Conservation (phyloP, 495 filamentous ascomycete genomes). For the Bacidia rubella region DNA sequence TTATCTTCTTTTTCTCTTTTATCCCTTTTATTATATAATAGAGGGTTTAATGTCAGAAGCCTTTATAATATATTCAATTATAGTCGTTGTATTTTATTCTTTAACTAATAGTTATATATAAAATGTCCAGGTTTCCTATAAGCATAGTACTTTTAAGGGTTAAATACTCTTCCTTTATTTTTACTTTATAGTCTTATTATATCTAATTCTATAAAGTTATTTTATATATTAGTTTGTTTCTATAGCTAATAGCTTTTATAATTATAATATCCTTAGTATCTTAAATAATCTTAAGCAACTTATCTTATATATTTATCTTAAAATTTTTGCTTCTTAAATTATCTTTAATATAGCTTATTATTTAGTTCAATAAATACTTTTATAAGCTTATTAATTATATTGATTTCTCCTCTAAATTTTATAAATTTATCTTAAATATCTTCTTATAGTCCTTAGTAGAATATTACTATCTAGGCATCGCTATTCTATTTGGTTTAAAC, state of each 20-base stretch:
- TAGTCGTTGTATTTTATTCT: too few relatives aligned
- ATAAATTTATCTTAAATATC: constrained; percentile 3
- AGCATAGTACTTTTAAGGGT: background rate
- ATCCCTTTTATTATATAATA: too few relatives aligned
- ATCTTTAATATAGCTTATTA: constrained; percentile 2
- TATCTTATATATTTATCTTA: background rate
- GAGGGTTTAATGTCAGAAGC: background rate
- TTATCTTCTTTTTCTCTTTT: too few relatives aligned
- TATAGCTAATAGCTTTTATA: background rate
- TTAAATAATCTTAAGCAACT: background rate
- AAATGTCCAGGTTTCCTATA: background rate
- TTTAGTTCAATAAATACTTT: background rate
- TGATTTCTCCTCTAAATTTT: background rate
- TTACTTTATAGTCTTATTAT: background rate
- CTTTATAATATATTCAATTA: too few relatives aligned
- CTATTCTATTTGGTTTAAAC: background rate
- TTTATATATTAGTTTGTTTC: background rate
- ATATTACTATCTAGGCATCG: background rate
- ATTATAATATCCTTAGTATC: background rate
- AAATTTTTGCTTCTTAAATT: background rate
- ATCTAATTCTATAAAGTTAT: background rate
- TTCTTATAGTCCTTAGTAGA: background rate
- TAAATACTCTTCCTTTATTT: background rate
- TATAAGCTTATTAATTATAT: background rate
- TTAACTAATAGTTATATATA: background rate